Evolutionary conservation across 768 basidiomycete genomes (phyloP), one percentile per base, ranked within the genome.

Genomic region (Gymnopilus junonius): DNA sequence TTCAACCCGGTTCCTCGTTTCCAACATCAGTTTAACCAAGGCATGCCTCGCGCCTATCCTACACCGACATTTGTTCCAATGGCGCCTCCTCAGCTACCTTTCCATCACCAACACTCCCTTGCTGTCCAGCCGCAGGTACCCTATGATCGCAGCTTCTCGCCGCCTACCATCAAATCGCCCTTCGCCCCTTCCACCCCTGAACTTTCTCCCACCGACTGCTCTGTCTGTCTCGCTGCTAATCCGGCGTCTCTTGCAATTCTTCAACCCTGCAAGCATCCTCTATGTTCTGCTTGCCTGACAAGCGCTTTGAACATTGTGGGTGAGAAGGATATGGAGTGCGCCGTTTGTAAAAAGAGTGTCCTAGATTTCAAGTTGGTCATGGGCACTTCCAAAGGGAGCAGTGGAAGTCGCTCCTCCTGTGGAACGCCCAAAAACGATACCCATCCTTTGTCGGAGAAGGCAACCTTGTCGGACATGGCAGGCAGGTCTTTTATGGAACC

Each of bases 261-360:
- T 20, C 82, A 85, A 23, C 93, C 93, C 0, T 95, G 93, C 74
- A 72, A 77, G 6, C 93, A 95, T 72, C 82, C 89, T 1, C 79
- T 94, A 1, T 95, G 93, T 71, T 90, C 92, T 2, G 83, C 83
- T 10, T 95, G 93, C 70, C 81, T 95, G 59, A 95, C 93, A 1
- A 93, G 92, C 55, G 91, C 92, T 8, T 80, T 95, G 55, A 95
- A 95, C 67, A 94, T 94, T 55, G 93, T 94, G 17, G 93, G 93
- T 7, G 93, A 95, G 75, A 94, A 94, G 71, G 90, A 91, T 61
- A 92, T 94, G 85, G 85, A 88, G 62, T 95, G 93, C 65, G 89
- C 91, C 17, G 89, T 92, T n/a, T 95, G 93, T 76, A 88, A 88
- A 68, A 75, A 74, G 40, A 83, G 85, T 34, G 92, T 94, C 21